A percentile compares a stretch with the other conserved stretches of the same genome.
Evolutionary conservation across 352 stramenopile genomes (phyloP).

Genomic region (Phytophthora citricola): DNA sequence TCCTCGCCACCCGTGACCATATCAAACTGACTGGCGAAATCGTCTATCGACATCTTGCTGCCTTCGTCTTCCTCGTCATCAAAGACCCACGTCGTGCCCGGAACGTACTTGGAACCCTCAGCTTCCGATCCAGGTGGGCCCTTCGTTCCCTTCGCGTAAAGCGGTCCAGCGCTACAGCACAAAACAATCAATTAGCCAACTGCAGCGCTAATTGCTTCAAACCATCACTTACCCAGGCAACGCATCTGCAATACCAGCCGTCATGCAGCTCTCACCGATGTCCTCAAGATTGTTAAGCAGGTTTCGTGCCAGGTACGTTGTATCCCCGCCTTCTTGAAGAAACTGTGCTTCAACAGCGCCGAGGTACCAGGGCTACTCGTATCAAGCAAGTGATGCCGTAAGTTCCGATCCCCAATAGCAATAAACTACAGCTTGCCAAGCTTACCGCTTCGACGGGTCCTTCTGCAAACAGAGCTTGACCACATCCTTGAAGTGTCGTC

Average conservation of each 20-base stretch:
- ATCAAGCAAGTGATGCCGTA: neutral
- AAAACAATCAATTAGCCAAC: conserved; percentile 2
- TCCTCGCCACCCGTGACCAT: conserved; percentile 87
- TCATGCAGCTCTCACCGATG: conserved; percentile 91
- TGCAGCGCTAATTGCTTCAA: no score
- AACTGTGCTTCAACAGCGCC: conserved; percentile 88
- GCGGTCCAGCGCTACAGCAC: conserved; percentile 62
- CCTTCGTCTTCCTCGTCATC: conserved; percentile 83
- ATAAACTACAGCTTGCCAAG: neutral
- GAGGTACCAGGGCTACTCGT: conserved; percentile 72
- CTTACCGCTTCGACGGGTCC: conserved; percentile 83
- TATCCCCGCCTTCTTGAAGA: conserved; percentile 90
- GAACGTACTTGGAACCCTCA: conserved; percentile 85
- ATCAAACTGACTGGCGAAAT: conserved; percentile 90
- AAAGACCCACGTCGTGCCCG: conserved; percentile 91
- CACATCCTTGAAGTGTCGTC: conserved; percentile 89
- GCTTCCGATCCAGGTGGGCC: conserved; percentile 61
- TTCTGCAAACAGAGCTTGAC: conserved; percentile 91
- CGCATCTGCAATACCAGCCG: conserved; percentile 77
- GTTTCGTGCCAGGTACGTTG: conserved; percentile 65
- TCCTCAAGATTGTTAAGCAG: conserved; percentile 85
- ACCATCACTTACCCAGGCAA: conserved; percentile 62
- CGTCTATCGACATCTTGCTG: conserved; percentile 84
- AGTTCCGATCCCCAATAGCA: conserved; percentile 1
- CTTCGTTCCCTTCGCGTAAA: conserved; percentile 87